phyloP scores from a whole-genome alignment of 1,284 basidiomycete genomes.

The Leccinum pachyderme region DNA sequence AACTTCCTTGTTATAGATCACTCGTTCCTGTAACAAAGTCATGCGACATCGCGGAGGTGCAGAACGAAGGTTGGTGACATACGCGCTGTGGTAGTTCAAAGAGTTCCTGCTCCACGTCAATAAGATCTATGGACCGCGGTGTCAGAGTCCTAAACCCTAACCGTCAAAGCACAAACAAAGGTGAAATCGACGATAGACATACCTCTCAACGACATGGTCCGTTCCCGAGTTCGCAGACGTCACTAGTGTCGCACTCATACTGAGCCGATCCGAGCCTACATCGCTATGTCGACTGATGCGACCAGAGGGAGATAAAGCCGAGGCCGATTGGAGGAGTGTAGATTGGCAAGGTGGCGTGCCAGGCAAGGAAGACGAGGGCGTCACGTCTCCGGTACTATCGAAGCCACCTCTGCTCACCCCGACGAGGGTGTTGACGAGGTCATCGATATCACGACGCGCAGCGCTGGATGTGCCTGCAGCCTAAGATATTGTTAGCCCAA shows the following conservation, averaged over 20 bases:
- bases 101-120: conserved; percentile 85
- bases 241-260: conserved; percentile 46
- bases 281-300: conserved; percentile 68
- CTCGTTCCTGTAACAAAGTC: conserved; percentile 59
- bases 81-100: conserved; percentile 90
- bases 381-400: conserved; percentile 52
- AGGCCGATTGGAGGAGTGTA: conserved; percentile 44
- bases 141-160: conserved; percentile 51
- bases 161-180: neutral
- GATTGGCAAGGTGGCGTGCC: conserved; percentile 61
- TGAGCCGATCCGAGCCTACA: conserved; percentile 49
- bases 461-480: conserved; percentile 34
- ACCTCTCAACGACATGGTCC: conserved; percentile 68
- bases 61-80: conserved; percentile 10
- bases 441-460: conserved; percentile 61
- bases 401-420: conserved; percentile 37
- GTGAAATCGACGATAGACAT: conserved; percentile 15
- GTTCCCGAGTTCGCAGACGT: conserved; percentile 54
- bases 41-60: neutral
- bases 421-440: conserved; percentile 61
- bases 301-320: conserved; percentile 50
- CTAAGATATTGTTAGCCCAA: conserved; percentile 12
- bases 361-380: conserved; percentile 67
- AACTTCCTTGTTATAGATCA: conserved; percentile 92
- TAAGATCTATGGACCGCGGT: conserved; percentile 66